Evolutionary conservation across 139 green algal species (phyloP), one percentile per base, ranked within the genome.

Genomic region (Micromonas commoda): DNA sequence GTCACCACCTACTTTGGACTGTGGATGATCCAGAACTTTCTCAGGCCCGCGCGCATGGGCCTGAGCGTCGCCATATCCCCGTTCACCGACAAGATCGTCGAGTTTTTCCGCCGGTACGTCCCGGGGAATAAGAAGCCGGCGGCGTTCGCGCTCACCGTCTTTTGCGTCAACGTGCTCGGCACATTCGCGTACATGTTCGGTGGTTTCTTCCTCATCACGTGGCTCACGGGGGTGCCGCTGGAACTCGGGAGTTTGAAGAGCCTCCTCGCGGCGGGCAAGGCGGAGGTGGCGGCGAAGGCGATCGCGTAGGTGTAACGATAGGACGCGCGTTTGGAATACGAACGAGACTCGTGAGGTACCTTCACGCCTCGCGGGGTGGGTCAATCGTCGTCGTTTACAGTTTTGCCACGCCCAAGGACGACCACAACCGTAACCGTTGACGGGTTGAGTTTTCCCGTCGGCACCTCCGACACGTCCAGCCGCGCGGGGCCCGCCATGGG

Each of bases 1-100:
- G 72, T 89, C 9, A 80, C 29, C 1, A 85, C 87, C 35, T 92
- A 90, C 57, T 85, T 85, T 31, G 83, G 82, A 0, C 64, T 86
- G 37, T 90, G 72, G 75, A 80, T 69, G 57, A 76, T 80, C 32
- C 57, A 70, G 45, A 87, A 90, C 77, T 83, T 92, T 35, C 24
- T 92, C 37, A 70, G 88, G 1, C 88, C 88, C 1, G 61, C 88
- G 33, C 77, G 88, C 6, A 85, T 92, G 74, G 80, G 69, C 20
- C 51, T 88, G 26, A 82, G 82, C 31, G 51, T 92, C 0, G 79
- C 82, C 2, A 78, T 92, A 57, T 82, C 86, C 9, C 88, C 88
- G n/a, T 23, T 80, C 1, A 89, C 90, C 34, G 84, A 92, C 51
- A 60, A 77, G 2, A 54, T 88, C 2, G 87, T 92, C 23, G 74